Evolutionary conservation across 345 rosid species (phyloP).

Genomic region (Microcos paniculata): DNA sequence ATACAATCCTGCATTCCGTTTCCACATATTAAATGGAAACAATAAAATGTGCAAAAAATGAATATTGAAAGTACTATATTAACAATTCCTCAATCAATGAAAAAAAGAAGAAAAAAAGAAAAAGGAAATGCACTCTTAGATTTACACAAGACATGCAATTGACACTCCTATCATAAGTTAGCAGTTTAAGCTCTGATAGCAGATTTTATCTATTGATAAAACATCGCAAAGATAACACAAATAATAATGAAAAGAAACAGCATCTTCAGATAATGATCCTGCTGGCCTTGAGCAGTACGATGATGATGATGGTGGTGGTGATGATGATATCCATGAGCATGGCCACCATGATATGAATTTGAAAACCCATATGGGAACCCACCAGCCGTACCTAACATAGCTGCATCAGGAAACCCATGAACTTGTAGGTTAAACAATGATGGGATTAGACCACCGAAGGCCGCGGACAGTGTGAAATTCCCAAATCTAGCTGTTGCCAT

Average conservation of each 20-base stretch:
- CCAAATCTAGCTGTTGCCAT: slow-evolving; percentile 71
- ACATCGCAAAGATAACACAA: slow-evolving; percentile 55
- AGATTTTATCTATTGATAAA: slow-evolving; percentile 47
- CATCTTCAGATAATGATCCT: slow-evolving; percentile 68
- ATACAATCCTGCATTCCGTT: slow-evolving; percentile 4
- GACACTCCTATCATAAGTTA: slow-evolving; percentile 15
- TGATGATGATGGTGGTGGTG: slow-evolving; percentile 19
- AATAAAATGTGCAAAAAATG: slow-evolving; percentile 15
- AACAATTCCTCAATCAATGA: slow-evolving; percentile 24
- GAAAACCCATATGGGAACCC: slow-evolving; percentile 74
- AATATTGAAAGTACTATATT: slow-evolving; percentile 16
- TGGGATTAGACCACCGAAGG: slow-evolving; percentile 88
- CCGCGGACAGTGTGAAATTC: slow-evolving; percentile 75
- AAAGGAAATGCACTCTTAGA: slow-evolving; percentile 19
- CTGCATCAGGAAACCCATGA: slow-evolving; percentile 80
- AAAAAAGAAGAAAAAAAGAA: not conserved
- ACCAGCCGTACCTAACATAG: slow-evolving; percentile 75
- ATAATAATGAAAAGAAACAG: slow-evolving; percentile 52
- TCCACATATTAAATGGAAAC: slow-evolving; percentile 5
- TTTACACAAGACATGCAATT: slow-evolving; percentile 27
- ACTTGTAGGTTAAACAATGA: slow-evolving; percentile 77
- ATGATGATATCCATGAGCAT: slow-evolving; percentile 54
- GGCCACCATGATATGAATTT: slow-evolving; percentile 72
- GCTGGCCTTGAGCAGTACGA: slow-evolving; percentile 70
- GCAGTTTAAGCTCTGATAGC: slow-evolving; percentile 16